A percentile compares a stretch with the other conserved stretches of the same genome.
phyloP scores from a whole-genome alignment of 2,329 filamentous ascomycete genomes.

The Cladorrhinum sp. region DNA sequence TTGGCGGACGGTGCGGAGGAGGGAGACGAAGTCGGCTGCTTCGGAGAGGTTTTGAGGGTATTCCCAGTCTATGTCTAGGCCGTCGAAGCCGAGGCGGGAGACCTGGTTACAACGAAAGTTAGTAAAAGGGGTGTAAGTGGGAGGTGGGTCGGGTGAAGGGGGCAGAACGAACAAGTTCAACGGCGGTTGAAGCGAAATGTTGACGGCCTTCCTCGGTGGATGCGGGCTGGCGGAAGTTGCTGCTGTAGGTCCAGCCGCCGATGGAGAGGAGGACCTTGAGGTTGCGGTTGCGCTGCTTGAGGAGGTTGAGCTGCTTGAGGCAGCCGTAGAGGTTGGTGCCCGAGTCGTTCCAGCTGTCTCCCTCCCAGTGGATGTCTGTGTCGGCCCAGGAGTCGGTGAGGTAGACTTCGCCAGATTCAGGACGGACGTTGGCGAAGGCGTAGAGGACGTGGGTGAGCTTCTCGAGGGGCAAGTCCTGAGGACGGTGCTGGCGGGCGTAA shows the following conservation, averaged over 20 bases:
- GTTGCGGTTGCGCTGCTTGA: constrained; percentile 77
- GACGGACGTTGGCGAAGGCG: constrained; percentile 80
- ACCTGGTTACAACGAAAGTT: constrained; percentile 36
- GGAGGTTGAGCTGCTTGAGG: constrained; percentile 80
- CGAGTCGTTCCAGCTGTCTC: constrained; percentile 65
- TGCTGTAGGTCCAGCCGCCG: constrained; percentile 88
- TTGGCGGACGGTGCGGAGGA: constrained; percentile 54
- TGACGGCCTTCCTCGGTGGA: constrained; percentile 67
- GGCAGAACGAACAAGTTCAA: constrained; percentile 52
- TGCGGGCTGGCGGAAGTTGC: constrained; percentile 75
- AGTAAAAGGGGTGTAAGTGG: not conserved
- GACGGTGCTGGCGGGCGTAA: constrained; percentile 80
- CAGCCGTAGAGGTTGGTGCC: constrained; percentile 86
- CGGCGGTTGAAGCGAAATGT: constrained; percentile 69
- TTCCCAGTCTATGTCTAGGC: constrained; percentile 68
- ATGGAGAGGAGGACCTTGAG: constrained; percentile 84
- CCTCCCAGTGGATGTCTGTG: constrained; percentile 69
- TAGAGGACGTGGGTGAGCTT: constrained; percentile 89
- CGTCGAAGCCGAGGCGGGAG: constrained; percentile 76
- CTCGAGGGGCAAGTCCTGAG: constrained; percentile 75
- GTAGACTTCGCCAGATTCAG: constrained; percentile 76
- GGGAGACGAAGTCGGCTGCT: constrained; percentile 56
- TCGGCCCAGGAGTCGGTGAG: constrained; percentile 64
- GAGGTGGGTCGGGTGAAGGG: not conserved
- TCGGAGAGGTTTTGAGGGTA: constrained; percentile 56